Evolutionary conservation across 2,329 filamentous ascomycete genomes (phyloP).

Genomic region (Myriosclerotinia duriaeana): DNA sequence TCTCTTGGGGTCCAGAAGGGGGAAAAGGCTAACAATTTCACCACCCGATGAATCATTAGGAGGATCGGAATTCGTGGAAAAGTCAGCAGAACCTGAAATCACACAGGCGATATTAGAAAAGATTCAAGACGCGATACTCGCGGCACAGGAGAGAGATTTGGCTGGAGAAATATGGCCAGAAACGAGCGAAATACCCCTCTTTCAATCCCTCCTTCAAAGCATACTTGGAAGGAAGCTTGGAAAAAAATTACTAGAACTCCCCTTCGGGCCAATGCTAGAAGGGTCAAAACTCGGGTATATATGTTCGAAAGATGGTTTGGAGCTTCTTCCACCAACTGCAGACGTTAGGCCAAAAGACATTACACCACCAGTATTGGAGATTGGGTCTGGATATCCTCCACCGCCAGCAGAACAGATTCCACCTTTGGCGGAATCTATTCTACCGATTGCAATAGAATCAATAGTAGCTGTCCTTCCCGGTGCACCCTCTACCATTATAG

Average conservation of each 20-base stretch:
- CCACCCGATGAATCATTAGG: not conserved
- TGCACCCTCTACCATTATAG: no score
- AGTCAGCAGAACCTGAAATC: not conserved
- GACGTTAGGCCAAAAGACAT: not conserved
- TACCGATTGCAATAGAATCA: no score
- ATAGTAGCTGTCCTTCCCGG: no score
- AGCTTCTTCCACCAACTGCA: not conserved
- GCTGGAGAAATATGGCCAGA: no score
- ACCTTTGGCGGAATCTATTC: no score
- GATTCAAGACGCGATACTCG: not conserved
- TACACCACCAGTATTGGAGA: not conserved
- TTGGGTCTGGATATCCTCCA: not conserved
- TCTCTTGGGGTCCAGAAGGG: not conserved
- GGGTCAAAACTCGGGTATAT: slow-evolving; percentile 8
- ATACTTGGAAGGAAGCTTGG: not conserved
- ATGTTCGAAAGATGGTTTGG: not conserved
- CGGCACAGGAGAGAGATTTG: not conserved
- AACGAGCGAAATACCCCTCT: no score
- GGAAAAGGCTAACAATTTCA: not conserved
- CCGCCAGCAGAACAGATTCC: no score
- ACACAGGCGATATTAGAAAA: not conserved
- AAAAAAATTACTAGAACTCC: not conserved
- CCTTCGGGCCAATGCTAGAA: not conserved
- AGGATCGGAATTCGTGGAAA: not conserved
- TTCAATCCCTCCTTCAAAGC: no score